Evolutionary conservation across 306 rosid species (phyloP).

Genomic region (Quercus mongolica): DNA sequence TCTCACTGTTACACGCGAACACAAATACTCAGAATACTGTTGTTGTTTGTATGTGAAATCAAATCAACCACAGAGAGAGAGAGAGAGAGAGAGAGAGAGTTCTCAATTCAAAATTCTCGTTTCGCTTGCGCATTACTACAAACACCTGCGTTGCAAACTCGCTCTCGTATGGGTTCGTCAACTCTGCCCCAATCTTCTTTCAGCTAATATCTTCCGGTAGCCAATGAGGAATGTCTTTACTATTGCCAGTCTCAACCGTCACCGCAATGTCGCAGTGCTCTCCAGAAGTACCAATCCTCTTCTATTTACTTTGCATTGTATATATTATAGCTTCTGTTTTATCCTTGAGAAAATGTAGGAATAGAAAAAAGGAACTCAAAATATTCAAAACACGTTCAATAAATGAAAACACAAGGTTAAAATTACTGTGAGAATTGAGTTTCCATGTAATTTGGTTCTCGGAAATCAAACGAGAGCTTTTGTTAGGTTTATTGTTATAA

Average conservation of each 20-base stretch:
- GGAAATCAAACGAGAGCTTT: not conserved
- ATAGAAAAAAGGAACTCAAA: too few relatives aligned
- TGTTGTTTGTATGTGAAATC: not conserved
- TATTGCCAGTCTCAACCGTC: slow-evolving; percentile 51
- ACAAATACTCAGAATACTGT: not conserved
- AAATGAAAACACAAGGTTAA: not conserved
- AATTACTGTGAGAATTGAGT: not conserved
- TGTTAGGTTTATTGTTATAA: not conserved
- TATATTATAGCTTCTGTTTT: not conserved
- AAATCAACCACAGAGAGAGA: not conserved
- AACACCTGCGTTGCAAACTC: slow-evolving; percentile 25
- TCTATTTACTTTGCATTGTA: not conserved
- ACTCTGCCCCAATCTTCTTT: slow-evolving; percentile 7
- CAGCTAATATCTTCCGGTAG: slow-evolving; percentile 2
- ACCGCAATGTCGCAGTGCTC: slow-evolving; percentile 32
- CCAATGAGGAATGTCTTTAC: slow-evolving; percentile 80
- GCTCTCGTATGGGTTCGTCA: slow-evolving; percentile 23
- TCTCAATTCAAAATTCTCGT: not conserved
- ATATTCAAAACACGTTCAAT: not conserved
- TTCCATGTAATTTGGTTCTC: not conserved
- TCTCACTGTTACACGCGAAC: not conserved
- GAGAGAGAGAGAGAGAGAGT: too few relatives aligned
- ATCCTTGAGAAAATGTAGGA: not conserved
- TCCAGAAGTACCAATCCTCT: slow-evolving; percentile 33
- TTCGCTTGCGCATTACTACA: slow-evolving; percentile 34